phyloP scores from a whole-genome alignment of 495 filamentous ascomycete genomes.

The Penicillium manginii region DNA sequence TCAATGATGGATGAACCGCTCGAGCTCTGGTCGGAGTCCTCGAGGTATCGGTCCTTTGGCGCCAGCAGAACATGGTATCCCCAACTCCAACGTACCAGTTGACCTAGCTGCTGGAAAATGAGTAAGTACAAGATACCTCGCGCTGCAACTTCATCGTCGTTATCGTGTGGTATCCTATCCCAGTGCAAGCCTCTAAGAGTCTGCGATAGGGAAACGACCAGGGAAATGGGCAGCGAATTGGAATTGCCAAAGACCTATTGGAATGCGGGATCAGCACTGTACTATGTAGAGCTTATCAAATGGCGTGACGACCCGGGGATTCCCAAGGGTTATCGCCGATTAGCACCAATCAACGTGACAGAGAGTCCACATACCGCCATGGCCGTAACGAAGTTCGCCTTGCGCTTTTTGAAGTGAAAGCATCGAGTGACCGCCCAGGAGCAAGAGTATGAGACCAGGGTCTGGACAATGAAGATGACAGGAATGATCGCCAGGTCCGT shows the following conservation, averaged over 20 bases:
- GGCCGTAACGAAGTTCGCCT: conserved; percentile 90
- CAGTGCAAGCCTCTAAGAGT: conserved; percentile 92
- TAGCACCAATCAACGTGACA: background rate
- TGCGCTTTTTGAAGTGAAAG: conserved; percentile 80
- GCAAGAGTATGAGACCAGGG: conserved; percentile 77
- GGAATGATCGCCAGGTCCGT: conserved; percentile 91
- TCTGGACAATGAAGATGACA: conserved; percentile 87
- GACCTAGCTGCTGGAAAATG: conserved; percentile 97
- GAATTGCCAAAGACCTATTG: conserved; percentile 92
- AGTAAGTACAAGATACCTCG: conserved; percentile 93
- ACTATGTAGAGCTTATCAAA: background rate
- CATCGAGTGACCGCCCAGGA: conserved; percentile 68
- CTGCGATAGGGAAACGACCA: conserved; percentile 90
- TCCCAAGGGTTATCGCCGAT: background rate
- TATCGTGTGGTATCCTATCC: conserved; percentile 87
- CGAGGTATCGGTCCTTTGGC: conserved; percentile 63
- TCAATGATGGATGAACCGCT: conserved; percentile 54
- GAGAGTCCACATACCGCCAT: conserved; percentile 71
- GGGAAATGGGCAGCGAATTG: conserved; percentile 95
- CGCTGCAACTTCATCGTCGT: conserved; percentile 91
- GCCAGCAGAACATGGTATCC: conserved; percentile 91
- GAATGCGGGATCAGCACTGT: conserved; percentile 15
- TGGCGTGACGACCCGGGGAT: background rate
- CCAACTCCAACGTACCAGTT: conserved; percentile 97
- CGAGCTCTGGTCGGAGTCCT: conserved; percentile 63